These are phyloP conservation scores for Neobulgaria alba DNA, from an alignment of 2,329 filamentous ascomycete genomes.

Conservation along the genomic window DNA sequence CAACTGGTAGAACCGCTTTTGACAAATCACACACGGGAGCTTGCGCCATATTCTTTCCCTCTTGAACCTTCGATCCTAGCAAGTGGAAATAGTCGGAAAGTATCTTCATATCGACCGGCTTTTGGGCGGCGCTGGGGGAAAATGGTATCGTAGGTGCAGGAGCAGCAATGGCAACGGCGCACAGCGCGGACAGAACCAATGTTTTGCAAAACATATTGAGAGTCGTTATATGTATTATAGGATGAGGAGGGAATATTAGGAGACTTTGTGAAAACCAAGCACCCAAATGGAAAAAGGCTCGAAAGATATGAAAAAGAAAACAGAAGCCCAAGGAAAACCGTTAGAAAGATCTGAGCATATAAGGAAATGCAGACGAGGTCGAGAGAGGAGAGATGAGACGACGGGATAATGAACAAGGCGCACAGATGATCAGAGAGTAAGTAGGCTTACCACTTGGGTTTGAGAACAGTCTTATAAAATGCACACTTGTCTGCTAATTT, in stretches of 20 bases:
- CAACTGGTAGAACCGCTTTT: slow-evolving; percentile 40
- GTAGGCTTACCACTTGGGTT: slow-evolving; percentile 11
- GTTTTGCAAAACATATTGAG: slow-evolving; percentile 42
- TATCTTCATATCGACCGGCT: slow-evolving; percentile 27
- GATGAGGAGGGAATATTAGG: slow-evolving; percentile 32
- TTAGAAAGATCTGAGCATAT: not conserved
- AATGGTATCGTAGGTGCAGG: slow-evolving; percentile 24
- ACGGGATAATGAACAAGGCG: slow-evolving; percentile 4
- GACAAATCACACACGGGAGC: slow-evolving; percentile 46
- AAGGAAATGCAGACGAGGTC: not conserved
- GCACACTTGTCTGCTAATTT: slow-evolving; percentile 5
- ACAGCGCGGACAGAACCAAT: slow-evolving; percentile 38
- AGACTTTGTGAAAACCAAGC: not conserved
- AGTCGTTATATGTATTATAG: slow-evolving; percentile 7
- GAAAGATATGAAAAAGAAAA: not conserved
- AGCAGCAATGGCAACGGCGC: slow-evolving; percentile 34
- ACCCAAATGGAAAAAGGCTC: not conserved
- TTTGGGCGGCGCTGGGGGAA: slow-evolving; percentile 13
- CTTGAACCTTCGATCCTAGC: slow-evolving; percentile 46
- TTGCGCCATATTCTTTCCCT: slow-evolving; percentile 33
- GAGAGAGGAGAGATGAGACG: not conserved
- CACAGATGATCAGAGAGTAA: slow-evolving; percentile 10
- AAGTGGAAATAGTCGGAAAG: slow-evolving; percentile 54
- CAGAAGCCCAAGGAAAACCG: not conserved
- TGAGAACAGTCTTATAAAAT: slow-evolving; percentile 20